Conservation (phyloP, 2,329 filamentous ascomycete genomes). For the Verticillium longisporum region DNA sequence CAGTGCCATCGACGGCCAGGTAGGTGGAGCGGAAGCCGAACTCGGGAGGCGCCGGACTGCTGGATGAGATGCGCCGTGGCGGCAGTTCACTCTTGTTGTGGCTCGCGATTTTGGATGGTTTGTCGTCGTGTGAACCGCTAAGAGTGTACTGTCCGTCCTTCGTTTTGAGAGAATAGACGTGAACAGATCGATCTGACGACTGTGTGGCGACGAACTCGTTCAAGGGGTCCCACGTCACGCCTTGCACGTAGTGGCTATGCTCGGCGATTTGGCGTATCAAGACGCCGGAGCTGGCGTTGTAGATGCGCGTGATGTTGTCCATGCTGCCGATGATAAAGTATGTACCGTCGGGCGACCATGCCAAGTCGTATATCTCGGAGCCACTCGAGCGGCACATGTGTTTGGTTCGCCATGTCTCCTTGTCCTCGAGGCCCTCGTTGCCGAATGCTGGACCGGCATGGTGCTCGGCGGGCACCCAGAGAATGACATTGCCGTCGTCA, state of each 20-base stretch:
- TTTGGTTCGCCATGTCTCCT: conserved; percentile 94
- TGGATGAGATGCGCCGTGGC: conserved; percentile 79
- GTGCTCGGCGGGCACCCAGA: conserved; percentile 88
- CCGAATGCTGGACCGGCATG: conserved; percentile 60
- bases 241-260: conserved; percentile 97
- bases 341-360: conserved; percentile 94
- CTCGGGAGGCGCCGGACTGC: conserved; percentile 86
- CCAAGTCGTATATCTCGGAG: conserved; percentile 95
- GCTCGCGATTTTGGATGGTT: conserved; percentile 74
- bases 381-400: conserved; percentile 96
- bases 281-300: conserved; percentile 84
- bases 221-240: conserved; percentile 94
- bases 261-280: conserved; percentile 90
- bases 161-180: conserved; percentile 92
- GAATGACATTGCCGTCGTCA: conserved; percentile 92
- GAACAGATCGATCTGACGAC: conserved; percentile 94
- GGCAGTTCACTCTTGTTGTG: conserved; percentile 83
- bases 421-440: conserved; percentile 82
- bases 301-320: conserved; percentile 97
- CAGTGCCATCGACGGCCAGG: conserved; percentile 59
- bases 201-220: conserved; percentile 98
- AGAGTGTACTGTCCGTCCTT: conserved; percentile 95
- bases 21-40: conserved; percentile 53
- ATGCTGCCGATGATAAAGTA: conserved; percentile 99
- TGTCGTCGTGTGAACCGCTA: conserved; percentile 48